Evolutionary conservation across 306 rosid genomes (phyloP).

Genomic region (Potentilla sterilis): DNA sequence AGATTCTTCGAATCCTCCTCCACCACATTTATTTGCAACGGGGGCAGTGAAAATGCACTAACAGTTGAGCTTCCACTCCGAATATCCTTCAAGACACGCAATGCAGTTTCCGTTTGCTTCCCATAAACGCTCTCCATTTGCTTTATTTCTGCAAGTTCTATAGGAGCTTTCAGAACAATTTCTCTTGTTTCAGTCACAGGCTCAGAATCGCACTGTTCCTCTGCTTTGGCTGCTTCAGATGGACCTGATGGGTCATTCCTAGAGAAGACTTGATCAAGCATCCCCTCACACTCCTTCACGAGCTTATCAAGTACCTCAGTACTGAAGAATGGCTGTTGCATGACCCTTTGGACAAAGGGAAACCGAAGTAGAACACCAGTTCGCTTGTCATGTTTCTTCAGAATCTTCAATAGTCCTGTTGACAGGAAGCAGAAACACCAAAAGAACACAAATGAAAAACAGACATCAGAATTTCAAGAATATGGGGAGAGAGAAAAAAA

Average conservation of each 20-base stretch:
- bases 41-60: constrained; percentile 68
- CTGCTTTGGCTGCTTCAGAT: constrained; percentile 31
- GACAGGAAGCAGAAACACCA: constrained; percentile 1
- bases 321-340: constrained; percentile 80
- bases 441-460: background rate
- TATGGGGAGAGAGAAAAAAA: background rate
- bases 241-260: constrained; percentile 34
- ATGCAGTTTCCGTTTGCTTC: constrained; percentile 60
- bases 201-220: constrained; percentile 35
- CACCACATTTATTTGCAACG: constrained; percentile 39
- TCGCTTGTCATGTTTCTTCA: constrained; percentile 87
- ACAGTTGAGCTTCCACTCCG: constrained; percentile 82
- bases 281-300: constrained; percentile 70
- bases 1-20: constrained; percentile 40
- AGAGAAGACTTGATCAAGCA: constrained; percentile 60
- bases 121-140: constrained; percentile 62
- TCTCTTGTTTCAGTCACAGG: constrained; percentile 31
- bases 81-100: constrained; percentile 58
- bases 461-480: background rate
- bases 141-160: constrained; percentile 65
- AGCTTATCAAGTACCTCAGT: constrained; percentile 69
- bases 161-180: constrained; percentile 41
- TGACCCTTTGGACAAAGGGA: constrained; percentile 72
- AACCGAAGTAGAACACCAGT: constrained; percentile 67
- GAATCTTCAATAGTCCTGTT: constrained; percentile 73